Percentiles rank a stretch among this genome's conserved stretches.
Evolutionary conservation across 768 basidiomycete genomes (phyloP).

Genomic region (Ramaria rubella): DNA sequence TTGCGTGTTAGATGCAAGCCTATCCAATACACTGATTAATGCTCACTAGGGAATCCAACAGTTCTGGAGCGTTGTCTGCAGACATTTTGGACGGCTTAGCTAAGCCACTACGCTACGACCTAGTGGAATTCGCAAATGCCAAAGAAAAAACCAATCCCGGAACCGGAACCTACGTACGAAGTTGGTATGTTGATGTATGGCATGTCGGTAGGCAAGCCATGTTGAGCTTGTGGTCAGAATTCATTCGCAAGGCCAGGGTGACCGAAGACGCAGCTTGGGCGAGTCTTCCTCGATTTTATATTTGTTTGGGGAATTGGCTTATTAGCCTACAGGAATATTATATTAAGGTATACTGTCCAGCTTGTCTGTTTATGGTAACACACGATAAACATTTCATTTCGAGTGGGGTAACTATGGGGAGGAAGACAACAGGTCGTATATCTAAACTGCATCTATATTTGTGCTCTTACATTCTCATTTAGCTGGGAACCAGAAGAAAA

Average conservation of each 20-base stretch:
- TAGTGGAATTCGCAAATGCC: not conserved
- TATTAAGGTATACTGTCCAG: constrained; percentile 47
- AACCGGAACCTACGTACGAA: not conserved
- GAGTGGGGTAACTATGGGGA: constrained; percentile 68
- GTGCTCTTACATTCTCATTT: constrained; percentile 1
- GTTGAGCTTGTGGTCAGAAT: constrained; percentile 36
- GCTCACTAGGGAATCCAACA: constrained; percentile 8
- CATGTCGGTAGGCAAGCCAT: not conserved
- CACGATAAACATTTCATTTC: constrained; percentile 4
- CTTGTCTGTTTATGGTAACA: not conserved
- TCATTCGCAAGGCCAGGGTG: constrained; percentile 54
- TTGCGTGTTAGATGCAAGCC: not conserved
- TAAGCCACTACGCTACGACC: not conserved
- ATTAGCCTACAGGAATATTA: constrained; percentile 45
- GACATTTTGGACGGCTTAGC: not conserved
- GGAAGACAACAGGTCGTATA: constrained; percentile 46
- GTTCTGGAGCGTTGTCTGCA: constrained; percentile 1
- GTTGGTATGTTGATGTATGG: constrained; percentile 5
- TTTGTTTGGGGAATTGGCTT: not conserved
- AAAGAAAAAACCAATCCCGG: constrained; percentile 5
- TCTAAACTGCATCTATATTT: not conserved
- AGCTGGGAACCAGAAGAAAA: constrained; percentile 71
- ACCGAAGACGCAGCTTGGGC: constrained; percentile 47
- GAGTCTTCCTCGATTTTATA: constrained; percentile 17
- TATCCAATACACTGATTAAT: not conserved